These are phyloP conservation scores for Zygoascus sp. DNA, from an alignment of 1,139 yeast genomes.

Conservation along the genomic window DNA sequence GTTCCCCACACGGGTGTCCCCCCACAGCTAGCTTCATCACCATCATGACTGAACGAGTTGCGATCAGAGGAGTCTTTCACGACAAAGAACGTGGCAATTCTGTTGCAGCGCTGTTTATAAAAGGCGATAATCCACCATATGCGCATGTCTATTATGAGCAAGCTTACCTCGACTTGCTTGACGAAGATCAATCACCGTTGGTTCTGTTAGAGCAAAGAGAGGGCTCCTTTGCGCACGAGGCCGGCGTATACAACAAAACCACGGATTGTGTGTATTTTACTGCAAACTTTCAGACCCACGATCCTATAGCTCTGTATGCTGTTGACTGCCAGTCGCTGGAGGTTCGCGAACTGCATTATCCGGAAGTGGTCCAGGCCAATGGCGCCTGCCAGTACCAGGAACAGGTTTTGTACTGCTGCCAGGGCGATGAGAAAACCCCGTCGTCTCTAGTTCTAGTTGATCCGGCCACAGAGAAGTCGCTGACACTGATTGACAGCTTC, in stretches of 20 bases:
- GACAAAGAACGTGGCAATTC: background rate
- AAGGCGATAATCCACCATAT: background rate
- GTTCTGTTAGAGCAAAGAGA: background rate
- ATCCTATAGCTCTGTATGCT: constrained; percentile 13
- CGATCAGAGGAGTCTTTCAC: background rate
- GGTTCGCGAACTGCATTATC: constrained; percentile 15
- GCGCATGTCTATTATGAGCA: background rate
- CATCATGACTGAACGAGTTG: too few relatives aligned
- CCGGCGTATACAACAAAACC: constrained; percentile 25
- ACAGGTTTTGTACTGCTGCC: constrained; percentile 24
- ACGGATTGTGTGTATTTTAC: constrained; percentile 26
- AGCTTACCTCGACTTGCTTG: background rate
- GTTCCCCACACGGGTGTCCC: too few relatives aligned
- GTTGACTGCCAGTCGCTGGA: constrained; percentile 9
- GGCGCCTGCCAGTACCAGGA: constrained; percentile 25
- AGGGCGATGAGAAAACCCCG: constrained; percentile 20
- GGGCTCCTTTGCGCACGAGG: constrained; percentile 25
- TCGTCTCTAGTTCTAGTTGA: constrained; percentile 18
- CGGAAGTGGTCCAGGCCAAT: constrained; percentile 22
- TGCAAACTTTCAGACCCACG: constrained; percentile 19
- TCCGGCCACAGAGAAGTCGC: constrained; percentile 16
- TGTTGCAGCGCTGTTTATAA: background rate
- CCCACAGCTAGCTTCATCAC: too few relatives aligned
- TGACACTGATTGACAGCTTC: constrained; percentile 19
- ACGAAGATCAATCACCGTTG: background rate